Base-by-base conservation (phyloP, 345 rosid genomes). In the Salix caprea region DNA sequence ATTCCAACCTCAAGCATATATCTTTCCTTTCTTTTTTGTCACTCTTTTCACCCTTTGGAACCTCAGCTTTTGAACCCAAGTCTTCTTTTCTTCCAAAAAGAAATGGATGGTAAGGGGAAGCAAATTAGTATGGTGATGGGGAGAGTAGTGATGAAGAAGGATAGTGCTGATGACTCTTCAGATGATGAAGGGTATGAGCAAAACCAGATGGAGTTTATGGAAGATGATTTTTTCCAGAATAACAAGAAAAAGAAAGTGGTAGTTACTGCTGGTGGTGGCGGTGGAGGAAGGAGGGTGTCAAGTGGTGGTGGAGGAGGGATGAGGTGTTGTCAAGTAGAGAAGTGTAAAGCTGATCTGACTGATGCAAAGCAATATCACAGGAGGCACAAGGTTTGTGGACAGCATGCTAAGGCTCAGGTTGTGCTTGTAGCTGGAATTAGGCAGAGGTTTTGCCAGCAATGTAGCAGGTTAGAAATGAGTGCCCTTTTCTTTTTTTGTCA, bases 361-460 rank as follows among this genome's bases (percentile, higher is more conserved):
- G 90, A 87, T 5, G 87, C 90, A 3, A 90, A 85, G 78, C 89
- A 65, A 32, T 93, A 91, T 74, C 90, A 91, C 65, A 76, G 83
- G 76, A 86, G 95, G 78, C 98, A 93, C 77, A 88, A 78, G 86
- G 97, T 93, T 28, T 91, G 97, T 72, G 95, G 90, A 74, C 48
- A 79, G 80, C 98, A 93, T 70, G 85, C 98, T 46, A 93, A 91
- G 85, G 93, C 98, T 73, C 84, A 87, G 78, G 81, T 78, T 73
- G 95, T 87, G 74, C 75, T 85, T 56, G 87, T 90, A 26, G 81
- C 71, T 73, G 98, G 97, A 1, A 66, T 85, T 14, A 85, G 78
- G 79, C 91, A 93, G 84, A 84, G 94, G 36, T 91, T 93, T 70
- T 91, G 97, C 78, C 94, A 93, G 78, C 97, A 93, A 88, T 91